Evolutionary conservation across 495 filamentous ascomycete genomes (phyloP).

Genomic region (Xylaria sp.): DNA sequence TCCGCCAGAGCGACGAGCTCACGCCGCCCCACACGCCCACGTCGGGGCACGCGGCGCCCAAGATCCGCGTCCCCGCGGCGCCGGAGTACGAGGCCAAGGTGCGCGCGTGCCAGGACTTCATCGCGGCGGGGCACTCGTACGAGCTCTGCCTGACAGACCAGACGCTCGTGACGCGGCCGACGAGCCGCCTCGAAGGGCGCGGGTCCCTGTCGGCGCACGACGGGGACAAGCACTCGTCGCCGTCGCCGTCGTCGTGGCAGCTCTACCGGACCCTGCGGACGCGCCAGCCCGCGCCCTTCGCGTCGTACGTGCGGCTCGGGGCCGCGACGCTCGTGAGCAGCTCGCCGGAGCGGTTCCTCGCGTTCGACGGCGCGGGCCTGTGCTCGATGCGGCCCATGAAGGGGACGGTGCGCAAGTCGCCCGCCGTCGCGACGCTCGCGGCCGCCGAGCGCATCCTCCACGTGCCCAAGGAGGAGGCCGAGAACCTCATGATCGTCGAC

Average conservation of each 20-base stretch:
- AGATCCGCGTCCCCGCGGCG: conserved; percentile 55
- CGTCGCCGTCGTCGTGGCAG: conserved; percentile 59
- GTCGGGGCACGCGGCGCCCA: conserved; percentile 23
- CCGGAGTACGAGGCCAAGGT: conserved; percentile 69
- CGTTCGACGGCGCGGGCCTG: conserved; percentile 63
- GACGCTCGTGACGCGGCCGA: conserved; percentile 63
- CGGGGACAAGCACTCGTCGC: too few relatives aligned
- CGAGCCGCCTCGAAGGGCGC: conserved; percentile 34
- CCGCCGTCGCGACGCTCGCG: conserved; percentile 60
- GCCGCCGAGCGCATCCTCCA: conserved; percentile 73
- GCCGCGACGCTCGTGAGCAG: conserved; percentile 75
- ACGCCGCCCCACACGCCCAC: conserved; percentile 38
- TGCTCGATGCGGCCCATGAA: conserved; percentile 89
- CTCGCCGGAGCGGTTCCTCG: conserved; percentile 92
- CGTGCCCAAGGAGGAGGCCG: conserved; percentile 86
- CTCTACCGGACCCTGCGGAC: conserved; percentile 74
- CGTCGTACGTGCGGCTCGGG: conserved; percentile 78
- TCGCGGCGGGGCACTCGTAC: conserved; percentile 85
- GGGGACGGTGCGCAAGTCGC: conserved; percentile 83
- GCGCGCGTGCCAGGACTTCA: conserved; percentile 69
- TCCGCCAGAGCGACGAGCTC: conserved; percentile 31
- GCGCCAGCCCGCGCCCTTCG: conserved; percentile 85
- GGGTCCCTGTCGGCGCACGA: conserved; percentile 21
- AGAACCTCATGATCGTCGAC: conserved; percentile 99
- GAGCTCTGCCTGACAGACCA: conserved; percentile 89